Conservation (phyloP, 2,329 filamentous ascomycete species). For the Ophiostoma triangulosporum region DNA sequence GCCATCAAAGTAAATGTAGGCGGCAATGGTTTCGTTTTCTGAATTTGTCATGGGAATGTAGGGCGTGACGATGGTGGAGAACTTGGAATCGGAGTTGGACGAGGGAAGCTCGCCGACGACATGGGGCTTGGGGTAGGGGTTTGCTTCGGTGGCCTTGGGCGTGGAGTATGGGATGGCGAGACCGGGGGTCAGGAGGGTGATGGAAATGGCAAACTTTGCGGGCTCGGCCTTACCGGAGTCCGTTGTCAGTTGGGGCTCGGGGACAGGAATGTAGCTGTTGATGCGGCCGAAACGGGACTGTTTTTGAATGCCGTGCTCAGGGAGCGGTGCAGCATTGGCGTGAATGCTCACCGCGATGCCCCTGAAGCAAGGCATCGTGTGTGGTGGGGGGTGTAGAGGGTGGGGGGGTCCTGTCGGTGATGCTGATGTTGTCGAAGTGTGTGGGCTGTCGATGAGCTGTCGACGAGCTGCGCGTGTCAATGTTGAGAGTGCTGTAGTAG, state of each 20-base stretch:
- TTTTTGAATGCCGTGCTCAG: conserved; percentile 90
- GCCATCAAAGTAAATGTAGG: conserved; percentile 96
- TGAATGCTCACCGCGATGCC: conserved; percentile 98
- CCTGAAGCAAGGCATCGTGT: conserved; percentile 86
- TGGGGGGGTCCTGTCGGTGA: no score
- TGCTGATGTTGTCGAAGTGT: no score
- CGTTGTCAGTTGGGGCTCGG: conserved; percentile 64
- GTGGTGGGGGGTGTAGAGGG: neutral
- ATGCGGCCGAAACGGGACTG: conserved; percentile 85
- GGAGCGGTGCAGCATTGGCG: conserved; percentile 61
- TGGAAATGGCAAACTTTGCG: conserved; percentile 94
- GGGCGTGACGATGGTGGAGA: conserved; percentile 49
- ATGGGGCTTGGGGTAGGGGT: conserved; percentile 71
- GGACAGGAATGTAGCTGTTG: conserved; percentile 93
- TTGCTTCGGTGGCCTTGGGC: conserved; percentile 61
- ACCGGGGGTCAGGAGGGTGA: conserved; percentile 81
- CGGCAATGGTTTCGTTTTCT: conserved; percentile 91
- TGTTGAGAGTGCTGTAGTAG: no score
- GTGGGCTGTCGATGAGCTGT: no score
- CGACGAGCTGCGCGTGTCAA: no score
- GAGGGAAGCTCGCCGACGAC: conserved; percentile 21
- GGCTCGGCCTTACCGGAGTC: conserved; percentile 70
- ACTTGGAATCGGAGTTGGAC: conserved; percentile 31
- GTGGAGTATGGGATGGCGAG: conserved; percentile 86
- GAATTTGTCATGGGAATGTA: conserved; percentile 89